Conservation (phyloP, 1,284 basidiomycete species). For the Boletellus sp. region DNA sequence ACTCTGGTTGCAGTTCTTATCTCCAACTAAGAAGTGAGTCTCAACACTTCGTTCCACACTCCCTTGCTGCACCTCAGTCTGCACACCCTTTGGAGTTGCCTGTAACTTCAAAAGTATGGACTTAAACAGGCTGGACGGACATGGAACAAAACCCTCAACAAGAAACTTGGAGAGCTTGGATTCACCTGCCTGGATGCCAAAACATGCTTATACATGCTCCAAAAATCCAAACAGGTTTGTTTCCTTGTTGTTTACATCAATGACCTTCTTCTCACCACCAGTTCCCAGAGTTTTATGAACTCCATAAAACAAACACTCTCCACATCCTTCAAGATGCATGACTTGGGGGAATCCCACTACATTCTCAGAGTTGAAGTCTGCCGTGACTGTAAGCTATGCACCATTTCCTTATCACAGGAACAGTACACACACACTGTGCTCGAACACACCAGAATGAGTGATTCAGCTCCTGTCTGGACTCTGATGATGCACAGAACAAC, state of each 20-base stretch:
- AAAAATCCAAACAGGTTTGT: neutral
- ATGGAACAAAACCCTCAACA: slow-evolving; percentile 2
- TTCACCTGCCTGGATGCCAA: neutral
- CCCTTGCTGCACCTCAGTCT: too few species aligned
- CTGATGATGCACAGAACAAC: too few species aligned
- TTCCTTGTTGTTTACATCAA: neutral
- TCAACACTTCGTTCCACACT: too few species aligned
- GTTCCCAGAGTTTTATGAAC: too few species aligned
- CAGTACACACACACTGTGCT: neutral
- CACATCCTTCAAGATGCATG: too few species aligned
- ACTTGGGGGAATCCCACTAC: neutral
- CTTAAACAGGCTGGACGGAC: slow-evolving; percentile 1
- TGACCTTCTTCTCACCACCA: neutral
- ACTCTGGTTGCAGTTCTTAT: too few species aligned
- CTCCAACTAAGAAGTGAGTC: too few species aligned
- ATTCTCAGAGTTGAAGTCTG: neutral
- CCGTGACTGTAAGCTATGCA: neutral
- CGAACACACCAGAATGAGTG: neutral
- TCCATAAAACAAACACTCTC: too few species aligned
- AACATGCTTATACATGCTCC: too few species aligned
- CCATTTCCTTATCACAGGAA: neutral
- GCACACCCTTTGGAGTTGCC: too few species aligned
- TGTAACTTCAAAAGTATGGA: too few species aligned
- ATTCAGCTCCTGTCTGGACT: neutral
- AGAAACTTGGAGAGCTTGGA: slow-evolving; percentile 1